Base-by-base conservation (phyloP, 1,139 yeast species). In the Taiozyma sp. region DNA sequence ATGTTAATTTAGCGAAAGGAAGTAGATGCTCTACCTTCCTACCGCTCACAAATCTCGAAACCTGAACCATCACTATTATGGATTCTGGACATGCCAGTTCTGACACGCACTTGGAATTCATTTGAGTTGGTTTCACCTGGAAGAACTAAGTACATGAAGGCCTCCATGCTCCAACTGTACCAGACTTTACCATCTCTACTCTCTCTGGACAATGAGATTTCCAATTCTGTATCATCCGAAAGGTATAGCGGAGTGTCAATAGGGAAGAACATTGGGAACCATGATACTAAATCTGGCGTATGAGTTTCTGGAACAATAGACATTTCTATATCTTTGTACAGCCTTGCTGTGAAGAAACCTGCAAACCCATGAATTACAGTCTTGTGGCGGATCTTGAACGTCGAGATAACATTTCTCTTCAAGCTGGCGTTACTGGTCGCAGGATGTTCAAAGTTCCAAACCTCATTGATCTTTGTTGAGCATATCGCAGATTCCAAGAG, bases 261-360 rank as follows among this genome's bases (percentile, higher is more conserved):
- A 0, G 97, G 96, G 63, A 90, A 85, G 59, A 83, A 74, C 30
- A 85, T 70, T 0, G 97, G 96, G 51, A 84, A 77, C 90, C 90
- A 84, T 0, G 88, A 81, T 14, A 71, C 66, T 64, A 81, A 61
- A 58, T 76, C 82, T 65, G 80, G 75, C 3, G 93, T 83, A 35
- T 70, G 72, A 61, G 56, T 61, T 56, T 72, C 73, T 0, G 87
- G 87, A 7, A 75, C 66, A 19, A 79, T 83, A 7, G 85, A 77
- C 6, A 90, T 68, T 22, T 66, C 68, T 35, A 84, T 71, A 47
- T 80, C 82, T 1, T 76, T 79, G 63, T 81, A 87, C 16, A 90
- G 72, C 1, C 68, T 75, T 0, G 95, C 82, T n/a, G 75, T 74
- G 62, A 91, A 90, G 61, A 73, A 82, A 0, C 97, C 97, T 8